Percentiles rank a stretch among this genome's conserved stretches.
Evolutionary conservation across 2,329 filamentous ascomycete genomes (phyloP).

Genomic region (Pseudocercospora musae): DNA sequence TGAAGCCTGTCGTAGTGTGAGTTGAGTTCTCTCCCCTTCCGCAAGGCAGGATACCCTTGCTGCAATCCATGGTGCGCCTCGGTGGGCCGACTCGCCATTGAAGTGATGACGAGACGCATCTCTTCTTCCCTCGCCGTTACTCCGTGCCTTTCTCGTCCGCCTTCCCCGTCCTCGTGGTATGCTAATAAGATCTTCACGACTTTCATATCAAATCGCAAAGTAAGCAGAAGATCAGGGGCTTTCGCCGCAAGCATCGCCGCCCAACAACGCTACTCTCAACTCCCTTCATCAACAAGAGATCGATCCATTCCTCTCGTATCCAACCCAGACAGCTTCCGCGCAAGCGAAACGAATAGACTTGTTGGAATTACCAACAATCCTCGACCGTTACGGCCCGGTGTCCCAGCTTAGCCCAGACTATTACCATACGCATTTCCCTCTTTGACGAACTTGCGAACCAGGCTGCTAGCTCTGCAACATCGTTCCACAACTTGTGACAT

Average conservation of each 20-base stretch:
- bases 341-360: conserved; percentile 1
- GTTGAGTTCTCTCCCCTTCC: not conserved
- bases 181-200: not conserved
- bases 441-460: not conserved
- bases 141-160: not conserved
- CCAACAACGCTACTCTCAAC: not conserved
- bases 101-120: not conserved
- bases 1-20: not conserved
- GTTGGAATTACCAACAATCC: not conserved
- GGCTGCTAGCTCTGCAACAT: conserved; percentile 6
- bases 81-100: not conserved
- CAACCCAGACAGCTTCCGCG: not conserved
- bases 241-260: conserved; percentile 1
- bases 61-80: not conserved
- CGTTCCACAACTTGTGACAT: not conserved
- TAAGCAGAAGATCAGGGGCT: not conserved
- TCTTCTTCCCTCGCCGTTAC: not conserved
- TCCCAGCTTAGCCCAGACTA: not conserved
- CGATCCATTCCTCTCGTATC: not conserved
- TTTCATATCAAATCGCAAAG: not conserved
- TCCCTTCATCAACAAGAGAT: not conserved
- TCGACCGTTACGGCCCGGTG: not conserved
- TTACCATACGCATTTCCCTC: conserved; percentile 1
- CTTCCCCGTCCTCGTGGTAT: not conserved
- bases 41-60: not conserved